Conservation (phyloP, 2,329 filamentous ascomycete genomes). For the Fusarium fujikuroi region DNA sequence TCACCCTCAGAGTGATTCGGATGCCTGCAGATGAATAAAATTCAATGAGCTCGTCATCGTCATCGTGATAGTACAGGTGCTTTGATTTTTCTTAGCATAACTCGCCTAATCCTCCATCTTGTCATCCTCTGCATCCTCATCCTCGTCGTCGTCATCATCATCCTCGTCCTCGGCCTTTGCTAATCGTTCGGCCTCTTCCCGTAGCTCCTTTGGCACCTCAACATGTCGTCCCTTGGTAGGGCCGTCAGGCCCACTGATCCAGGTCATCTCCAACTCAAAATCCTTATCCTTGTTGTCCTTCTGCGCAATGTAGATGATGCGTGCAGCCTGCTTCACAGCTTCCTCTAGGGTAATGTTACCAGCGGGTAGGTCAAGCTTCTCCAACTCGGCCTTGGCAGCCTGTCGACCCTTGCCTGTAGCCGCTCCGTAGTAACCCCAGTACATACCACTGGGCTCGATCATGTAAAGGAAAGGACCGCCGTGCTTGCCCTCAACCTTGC, state of each 20-base stretch:
- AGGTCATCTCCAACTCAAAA: conserved; percentile 99
- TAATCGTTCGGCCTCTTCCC: conserved; percentile 91
- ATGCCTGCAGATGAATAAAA: conserved; percentile 46
- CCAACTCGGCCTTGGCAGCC: conserved; percentile 95
- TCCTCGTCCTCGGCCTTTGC: conserved; percentile 93
- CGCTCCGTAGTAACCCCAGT: conserved; percentile 99
- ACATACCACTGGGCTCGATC: conserved; percentile 96
- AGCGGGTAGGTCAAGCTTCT: conserved; percentile 91
- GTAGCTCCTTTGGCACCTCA: conserved; percentile 90
- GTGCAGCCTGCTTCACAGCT: conserved; percentile 93
- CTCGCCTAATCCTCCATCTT: conserved; percentile 85
- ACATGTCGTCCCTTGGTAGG: conserved; percentile 93
- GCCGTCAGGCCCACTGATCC: conserved; percentile 87
- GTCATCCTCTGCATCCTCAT: conserved; percentile 71
- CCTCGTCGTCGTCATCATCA: conserved; percentile 77
- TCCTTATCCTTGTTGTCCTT: conserved; percentile 99
- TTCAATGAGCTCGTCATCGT: conserved; percentile 50
- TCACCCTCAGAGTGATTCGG: too few species aligned
- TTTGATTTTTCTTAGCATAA: conserved; percentile 32
- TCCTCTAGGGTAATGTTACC: conserved; percentile 82
- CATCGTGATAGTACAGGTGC: conserved; percentile 52
- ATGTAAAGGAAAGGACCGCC: conserved; percentile 97
- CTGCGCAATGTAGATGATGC: conserved; percentile 97
- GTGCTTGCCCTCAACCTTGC: conserved; percentile 78
- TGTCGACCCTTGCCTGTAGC: conserved; percentile 97